Conservation (phyloP, 1,284 basidiomycete species). For the Fistulina hepatica region DNA sequence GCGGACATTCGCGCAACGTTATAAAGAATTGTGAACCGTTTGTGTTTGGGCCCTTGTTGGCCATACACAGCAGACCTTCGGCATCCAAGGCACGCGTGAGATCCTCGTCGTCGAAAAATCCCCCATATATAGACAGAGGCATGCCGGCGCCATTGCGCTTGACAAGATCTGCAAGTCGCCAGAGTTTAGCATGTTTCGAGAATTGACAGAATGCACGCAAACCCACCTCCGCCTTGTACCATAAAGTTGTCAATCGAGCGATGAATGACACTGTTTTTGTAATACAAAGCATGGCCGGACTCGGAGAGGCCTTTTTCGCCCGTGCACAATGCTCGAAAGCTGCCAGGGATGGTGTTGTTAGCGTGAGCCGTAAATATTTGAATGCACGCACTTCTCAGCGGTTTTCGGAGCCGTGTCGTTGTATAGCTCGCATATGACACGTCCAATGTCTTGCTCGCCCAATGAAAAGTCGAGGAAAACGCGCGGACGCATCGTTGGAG, state of each 20-base stretch:
- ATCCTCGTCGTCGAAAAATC: constrained; percentile 68
- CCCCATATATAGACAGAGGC: constrained; percentile 65
- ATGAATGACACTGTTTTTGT: constrained; percentile 73
- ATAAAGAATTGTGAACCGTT: constrained; percentile 81
- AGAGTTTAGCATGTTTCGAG: neutral
- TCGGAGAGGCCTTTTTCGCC: constrained; percentile 72
- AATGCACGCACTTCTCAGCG: constrained; percentile 61
- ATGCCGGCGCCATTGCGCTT: constrained; percentile 77
- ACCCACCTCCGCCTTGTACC: constrained; percentile 72
- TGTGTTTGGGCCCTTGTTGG: constrained; percentile 71
- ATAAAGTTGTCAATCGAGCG: constrained; percentile 80
- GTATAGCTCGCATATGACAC: constrained; percentile 77
- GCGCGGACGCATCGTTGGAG: constrained; percentile 35
- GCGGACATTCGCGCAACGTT: constrained; percentile 61
- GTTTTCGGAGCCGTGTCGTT: constrained; percentile 71
- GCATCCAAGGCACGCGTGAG: constrained; percentile 54
- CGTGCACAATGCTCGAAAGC: constrained; percentile 83
- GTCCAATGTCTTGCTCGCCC: constrained; percentile 42
- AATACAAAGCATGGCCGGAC: constrained; percentile 63
- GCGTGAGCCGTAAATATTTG: constrained; percentile 3
- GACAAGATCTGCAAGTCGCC: constrained; percentile 45
- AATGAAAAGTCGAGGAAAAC: constrained; percentile 61
- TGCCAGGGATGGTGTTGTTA: constrained; percentile 21
- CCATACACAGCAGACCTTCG: constrained; percentile 72
- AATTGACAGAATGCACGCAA: neutral